Evolutionary conservation across 129 eudicot genomes (phyloP), one percentile per base, ranked within the genome.

Genomic region (Flaveria bidentis): DNA sequence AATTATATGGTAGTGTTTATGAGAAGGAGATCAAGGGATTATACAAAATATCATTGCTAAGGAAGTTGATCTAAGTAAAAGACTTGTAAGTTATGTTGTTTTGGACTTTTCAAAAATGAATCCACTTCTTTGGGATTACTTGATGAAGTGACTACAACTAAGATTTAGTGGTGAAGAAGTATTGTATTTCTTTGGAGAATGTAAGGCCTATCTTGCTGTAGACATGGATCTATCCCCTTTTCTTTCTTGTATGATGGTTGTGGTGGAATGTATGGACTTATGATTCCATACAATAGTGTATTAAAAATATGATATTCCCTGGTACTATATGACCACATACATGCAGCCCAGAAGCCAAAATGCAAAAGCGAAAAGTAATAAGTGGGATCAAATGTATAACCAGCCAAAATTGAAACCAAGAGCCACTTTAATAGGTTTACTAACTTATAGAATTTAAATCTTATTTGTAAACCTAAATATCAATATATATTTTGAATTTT

Each of bases 351-450:
- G 61, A 75, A 75, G 20, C 45, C 45, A 47, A 44, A 44, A 10
- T 13, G 11, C 1, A 44, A 60, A 72, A 58, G 49, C 3, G 13
- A 77, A 56, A 58, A 16, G 65, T 10, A 22, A 30, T 28, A 13
- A 13, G 67, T 68, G 39, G 75, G 42, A 44, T 55, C 49, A 42
- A 68, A 39, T 69, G 18, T 58, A 57, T 46, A 68, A 69, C 52
- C 25, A 53, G 53, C 82, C 61, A 14, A 78, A 71, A 55, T 33
- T 26, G 64, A 78, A 70, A 60, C 71, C 20, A 30, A 78, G 74
- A 69, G 77, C 41, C 82, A 78, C 23, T 46, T 58, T 16, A 60
- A 71, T 78, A 60, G 82, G 77, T 15, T 71, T 71, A 33, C 44
- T 20, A 25, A 71, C 77, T 62, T 71, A 64, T 64, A 63, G 51